Percentiles rank a stretch among this genome's conserved stretches.
Conservation (phyloP, 345 rosid genomes). For the Euphorbia pulcherrima region DNA sequence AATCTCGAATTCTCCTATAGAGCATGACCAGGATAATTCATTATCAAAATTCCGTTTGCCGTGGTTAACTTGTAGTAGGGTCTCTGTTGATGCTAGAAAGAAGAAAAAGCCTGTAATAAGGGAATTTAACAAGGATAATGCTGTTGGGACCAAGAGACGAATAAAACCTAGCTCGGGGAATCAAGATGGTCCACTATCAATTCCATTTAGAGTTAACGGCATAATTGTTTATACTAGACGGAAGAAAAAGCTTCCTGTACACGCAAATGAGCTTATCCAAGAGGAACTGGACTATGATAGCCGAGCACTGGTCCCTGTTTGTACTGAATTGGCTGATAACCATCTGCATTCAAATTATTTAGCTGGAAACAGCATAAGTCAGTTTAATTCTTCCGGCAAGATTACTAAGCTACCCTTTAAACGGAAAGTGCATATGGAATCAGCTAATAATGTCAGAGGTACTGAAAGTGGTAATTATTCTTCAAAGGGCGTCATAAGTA, state of each 20-base stretch:
- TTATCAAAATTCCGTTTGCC: neutral
- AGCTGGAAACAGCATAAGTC: neutral
- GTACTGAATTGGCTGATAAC: conserved; percentile 16
- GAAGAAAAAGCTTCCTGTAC: conserved; percentile 5
- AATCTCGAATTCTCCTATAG: conserved; percentile 3
- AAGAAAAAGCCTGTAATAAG: conserved; percentile 3
- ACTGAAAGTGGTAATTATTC: neutral
- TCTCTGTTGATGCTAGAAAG: neutral
- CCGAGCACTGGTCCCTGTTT: conserved; percentile 6
- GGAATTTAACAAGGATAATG: neutral
- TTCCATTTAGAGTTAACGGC: neutral
- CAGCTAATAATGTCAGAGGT: neutral
- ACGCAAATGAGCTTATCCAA: neutral
- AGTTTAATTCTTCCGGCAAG: conserved; percentile 3
- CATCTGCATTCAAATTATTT: conserved; percentile 14
- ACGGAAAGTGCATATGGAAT: conserved; percentile 6
- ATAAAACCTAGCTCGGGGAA: conserved; percentile 8
- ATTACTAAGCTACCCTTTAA: neutral
- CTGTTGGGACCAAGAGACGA: conserved; percentile 8
- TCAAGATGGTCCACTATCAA: conserved; percentile 1
- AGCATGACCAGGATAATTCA: conserved; percentile 7
- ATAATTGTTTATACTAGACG: conserved; percentile 1
- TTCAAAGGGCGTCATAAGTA: neutral
- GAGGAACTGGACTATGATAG: conserved; percentile 14
- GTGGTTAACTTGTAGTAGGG: neutral